Base-by-base conservation (phyloP, 2,329 filamentous ascomycete species). In the Sporothrix variecibatus region DNA sequence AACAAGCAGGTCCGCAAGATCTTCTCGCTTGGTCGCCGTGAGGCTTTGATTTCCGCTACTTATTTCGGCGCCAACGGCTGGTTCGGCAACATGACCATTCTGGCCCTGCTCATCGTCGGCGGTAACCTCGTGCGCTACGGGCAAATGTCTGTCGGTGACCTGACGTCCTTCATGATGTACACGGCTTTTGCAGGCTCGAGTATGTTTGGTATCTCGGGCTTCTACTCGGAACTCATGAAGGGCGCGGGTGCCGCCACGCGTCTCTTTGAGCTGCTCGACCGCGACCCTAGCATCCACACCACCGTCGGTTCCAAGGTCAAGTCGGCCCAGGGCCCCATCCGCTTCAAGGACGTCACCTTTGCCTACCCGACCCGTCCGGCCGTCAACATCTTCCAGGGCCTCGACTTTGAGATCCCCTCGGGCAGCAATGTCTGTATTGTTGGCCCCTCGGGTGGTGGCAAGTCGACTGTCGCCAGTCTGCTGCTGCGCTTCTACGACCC, bases 201-300 rank as follows among this genome's bases (percentile, higher is more conserved):
- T 82, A 89, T 99, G 76, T 97, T 98, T 78, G 96, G 96, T 3
- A 86, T 99, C 1, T 97, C 94, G 3, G 94, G 93, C 73, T 99
- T 99, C 84, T 99, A 98, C 83, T 97, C 95, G 0, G 96, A 99
- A 81, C 87, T 99, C 76, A 99, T 99, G 96, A 99, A 99, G 83
- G 97, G 97, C 58, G 95, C 97, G 3, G 96, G 97, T 79, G 96
- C 96, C 58, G 96, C 96, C n/a, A 97, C 93, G 79, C 92, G 96
- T 75, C 87, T 99, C 0, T 99, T 99, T 80, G 96, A 99, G 81
- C 88, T 99, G 6, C 95, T 98, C 81, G 96, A 99, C 81, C 91
- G 96, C 76, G 86, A 93, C 74, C 93, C 95, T 0, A 92, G 91
- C 2, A 97, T 98, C 75, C 92, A 92, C n/a, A 90, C 95, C 26